Conservation (phyloP, 176 grass and related monocot genomes). For the Aegilops sharonensis region DNA sequence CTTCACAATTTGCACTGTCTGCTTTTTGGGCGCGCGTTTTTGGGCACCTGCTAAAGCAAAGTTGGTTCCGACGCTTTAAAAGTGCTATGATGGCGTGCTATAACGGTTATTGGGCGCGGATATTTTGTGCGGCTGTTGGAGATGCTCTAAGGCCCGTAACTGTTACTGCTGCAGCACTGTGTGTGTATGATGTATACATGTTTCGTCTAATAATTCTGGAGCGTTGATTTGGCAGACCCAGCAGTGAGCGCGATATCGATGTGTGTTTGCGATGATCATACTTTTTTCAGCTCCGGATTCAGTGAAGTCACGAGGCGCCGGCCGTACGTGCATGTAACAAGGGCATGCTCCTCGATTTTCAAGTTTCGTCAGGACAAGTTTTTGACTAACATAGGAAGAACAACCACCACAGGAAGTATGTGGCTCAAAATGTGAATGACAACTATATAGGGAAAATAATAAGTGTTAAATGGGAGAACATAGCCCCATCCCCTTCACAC, state of each 20-base stretch:
- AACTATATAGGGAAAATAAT: neutral
- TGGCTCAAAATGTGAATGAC: neutral
- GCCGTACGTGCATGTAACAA: too few species aligned
- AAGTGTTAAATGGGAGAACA: neutral
- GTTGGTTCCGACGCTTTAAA: too few species aligned
- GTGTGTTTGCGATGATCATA: neutral
- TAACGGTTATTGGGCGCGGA: too few species aligned
- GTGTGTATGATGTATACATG: too few species aligned
- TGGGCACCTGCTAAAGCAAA: too few species aligned
- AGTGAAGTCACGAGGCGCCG: neutral
- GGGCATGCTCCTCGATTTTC: too few species aligned
- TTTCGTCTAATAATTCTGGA: neutral
- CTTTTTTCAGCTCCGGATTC: neutral
- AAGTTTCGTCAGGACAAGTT: too few species aligned
- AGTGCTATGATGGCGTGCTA: too few species aligned
- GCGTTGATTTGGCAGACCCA: neutral
- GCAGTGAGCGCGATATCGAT: neutral
- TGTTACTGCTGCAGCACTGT: neutral
- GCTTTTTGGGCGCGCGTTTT: too few species aligned
- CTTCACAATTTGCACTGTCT: too few species aligned
- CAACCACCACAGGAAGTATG: neutral
- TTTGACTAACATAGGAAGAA: too few species aligned
- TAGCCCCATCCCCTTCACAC: slow-evolving; percentile 23
- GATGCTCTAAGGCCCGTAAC: neutral
- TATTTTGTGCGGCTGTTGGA: too few species aligned